Evolutionary conservation across 164 flowering plant species (phyloP).

Genomic region (Chimonanthus salicifolius): DNA sequence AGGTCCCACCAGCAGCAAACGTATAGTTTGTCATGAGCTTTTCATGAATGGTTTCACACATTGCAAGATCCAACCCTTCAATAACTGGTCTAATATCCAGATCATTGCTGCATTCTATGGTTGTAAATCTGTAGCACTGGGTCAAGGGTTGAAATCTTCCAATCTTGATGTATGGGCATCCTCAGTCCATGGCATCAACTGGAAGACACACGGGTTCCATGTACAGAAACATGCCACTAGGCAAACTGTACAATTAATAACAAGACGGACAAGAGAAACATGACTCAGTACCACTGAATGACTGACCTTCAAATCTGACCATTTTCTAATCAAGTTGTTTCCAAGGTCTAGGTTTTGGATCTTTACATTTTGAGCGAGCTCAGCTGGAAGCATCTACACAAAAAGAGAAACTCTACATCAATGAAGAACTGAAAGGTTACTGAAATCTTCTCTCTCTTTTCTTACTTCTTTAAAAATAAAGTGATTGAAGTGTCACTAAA

Average conservation of each 20-base stretch:
- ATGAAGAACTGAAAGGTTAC: background rate
- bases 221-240: background rate
- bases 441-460: no score
- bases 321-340: slow-evolving; percentile 56
- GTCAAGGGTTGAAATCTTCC: background rate
- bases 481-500: no score
- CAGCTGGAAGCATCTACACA: slow-evolving; percentile 59
- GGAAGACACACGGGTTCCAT: no score
- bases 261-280: background rate
- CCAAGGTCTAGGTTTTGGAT: slow-evolving; percentile 76
- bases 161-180: background rate
- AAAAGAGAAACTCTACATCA: slow-evolving; percentile 1
- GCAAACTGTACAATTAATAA: background rate
- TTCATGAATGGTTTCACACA: no score
- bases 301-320: slow-evolving; percentile 70
- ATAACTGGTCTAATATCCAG: no score
- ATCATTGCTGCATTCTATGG: no score
- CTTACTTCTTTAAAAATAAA: no score
- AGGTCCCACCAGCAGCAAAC: background rate
- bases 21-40: no score
- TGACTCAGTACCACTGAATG: background rate
- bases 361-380: slow-evolving; percentile 45
- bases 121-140: background rate
- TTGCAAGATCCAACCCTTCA: no score
- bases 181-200: no score